phyloP scores from a whole-genome alignment of 495 filamentous ascomycete species.

The Hamigera avellanea region DNA sequence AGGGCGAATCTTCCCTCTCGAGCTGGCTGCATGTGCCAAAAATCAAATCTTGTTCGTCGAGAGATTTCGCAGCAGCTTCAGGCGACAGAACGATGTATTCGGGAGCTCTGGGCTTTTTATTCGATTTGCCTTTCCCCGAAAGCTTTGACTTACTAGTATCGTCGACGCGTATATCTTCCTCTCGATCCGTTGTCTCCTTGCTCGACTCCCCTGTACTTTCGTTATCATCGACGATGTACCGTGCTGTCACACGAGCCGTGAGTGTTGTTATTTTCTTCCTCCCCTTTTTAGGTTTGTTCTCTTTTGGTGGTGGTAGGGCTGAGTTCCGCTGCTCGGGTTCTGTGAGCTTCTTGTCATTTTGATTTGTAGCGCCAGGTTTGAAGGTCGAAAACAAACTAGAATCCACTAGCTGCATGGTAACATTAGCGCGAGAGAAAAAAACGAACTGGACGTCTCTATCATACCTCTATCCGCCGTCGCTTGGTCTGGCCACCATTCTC shows the following conservation, averaged over 20 bases:
- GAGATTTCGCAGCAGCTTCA: conserved; percentile 50
- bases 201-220: conserved; percentile 2
- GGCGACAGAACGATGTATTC: conserved; percentile 56
- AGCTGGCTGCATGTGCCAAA: conserved; percentile 93
- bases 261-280: conserved; percentile 75
- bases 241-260: conserved; percentile 71
- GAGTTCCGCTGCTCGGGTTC: conserved; percentile 7
- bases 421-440: conserved; percentile 1
- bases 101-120: conserved; percentile 22
- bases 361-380: conserved; percentile 4
- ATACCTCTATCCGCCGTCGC: conserved; percentile 31
- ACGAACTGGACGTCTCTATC: background rate
- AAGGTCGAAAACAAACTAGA: conserved; percentile 8
- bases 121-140: conserved; percentile 13
- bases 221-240: conserved; percentile 35
- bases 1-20: conserved; percentile 61
- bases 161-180: background rate
- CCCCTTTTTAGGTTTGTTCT: conserved; percentile 39
- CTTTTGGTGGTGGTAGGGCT: conserved; percentile 4
- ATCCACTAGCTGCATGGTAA: conserved; percentile 16
- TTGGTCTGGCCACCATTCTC: conserved; percentile 24
- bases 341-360: conserved; percentile 3
- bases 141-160: background rate
- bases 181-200: background rate
- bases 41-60: conserved; percentile 67